Percentiles rank a stretch among this genome's conserved stretches.
Conservation (phyloP, 23 red algal genomes). For the Gracilaria gracilis region DNA sequence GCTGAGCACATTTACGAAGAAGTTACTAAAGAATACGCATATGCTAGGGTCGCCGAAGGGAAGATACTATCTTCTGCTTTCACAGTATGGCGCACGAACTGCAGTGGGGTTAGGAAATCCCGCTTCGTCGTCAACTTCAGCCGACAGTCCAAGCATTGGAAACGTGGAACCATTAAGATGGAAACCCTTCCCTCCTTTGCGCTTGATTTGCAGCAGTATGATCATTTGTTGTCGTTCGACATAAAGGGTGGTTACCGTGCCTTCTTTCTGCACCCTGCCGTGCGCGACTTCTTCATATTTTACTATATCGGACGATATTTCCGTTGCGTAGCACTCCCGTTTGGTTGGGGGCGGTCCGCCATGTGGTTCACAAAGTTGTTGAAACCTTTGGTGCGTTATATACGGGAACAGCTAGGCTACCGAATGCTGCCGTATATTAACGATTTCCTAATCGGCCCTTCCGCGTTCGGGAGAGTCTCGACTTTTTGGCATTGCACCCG, state of each 20-base stretch:
- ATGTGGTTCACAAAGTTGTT: conserved; percentile 13
- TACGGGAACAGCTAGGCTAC: neutral
- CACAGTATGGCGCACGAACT: neutral
- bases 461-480: neutral
- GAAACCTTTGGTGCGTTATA: neutral
- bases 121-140: conserved; percentile 42
- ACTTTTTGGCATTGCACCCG: too few relatives aligned
- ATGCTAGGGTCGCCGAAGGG: neutral
- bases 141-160: conserved; percentile 43
- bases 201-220: neutral
- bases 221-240: conserved; percentile 23
- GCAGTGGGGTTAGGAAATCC: neutral
- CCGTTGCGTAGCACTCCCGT: conserved; percentile 21
- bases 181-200: conserved; percentile 26
- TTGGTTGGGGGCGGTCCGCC: neutral
- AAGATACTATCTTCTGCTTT: conserved; percentile 42
- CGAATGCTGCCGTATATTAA: conserved; percentile 24
- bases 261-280: neutral
- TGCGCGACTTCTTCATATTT: conserved; percentile 42
- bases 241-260: neutral
- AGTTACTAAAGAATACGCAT: neutral
- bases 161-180: conserved; percentile 13
- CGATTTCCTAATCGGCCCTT: neutral
- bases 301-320: neutral
- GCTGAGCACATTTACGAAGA: conserved; percentile 13